These are phyloP conservation scores for Coccomyxa sp. DNA, from an alignment of 139 green algal genomes.

Conservation along the genomic window DNA sequence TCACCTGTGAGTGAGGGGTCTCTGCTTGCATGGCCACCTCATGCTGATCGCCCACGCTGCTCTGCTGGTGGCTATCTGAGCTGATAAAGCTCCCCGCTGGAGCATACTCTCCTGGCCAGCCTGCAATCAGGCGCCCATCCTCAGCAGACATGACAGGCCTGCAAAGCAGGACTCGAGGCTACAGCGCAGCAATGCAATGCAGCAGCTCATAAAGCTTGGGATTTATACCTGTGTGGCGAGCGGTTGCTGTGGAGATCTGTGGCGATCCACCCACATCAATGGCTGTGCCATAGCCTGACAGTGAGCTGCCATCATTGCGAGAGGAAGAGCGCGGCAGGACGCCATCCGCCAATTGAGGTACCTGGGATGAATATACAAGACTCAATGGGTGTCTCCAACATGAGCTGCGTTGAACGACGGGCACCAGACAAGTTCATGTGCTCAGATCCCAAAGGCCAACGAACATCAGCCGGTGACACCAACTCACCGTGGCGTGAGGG, in stretches of 20 bases:
- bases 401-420: no score
- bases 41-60: background rate
- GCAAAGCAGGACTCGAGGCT: no score
- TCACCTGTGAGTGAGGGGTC: background rate
- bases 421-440: no score
- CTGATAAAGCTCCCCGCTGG: background rate
- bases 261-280: background rate
- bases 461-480: no score
- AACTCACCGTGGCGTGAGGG: background rate
- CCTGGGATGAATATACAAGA: no score
- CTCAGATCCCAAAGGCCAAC: no score
- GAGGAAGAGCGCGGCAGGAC: no score
- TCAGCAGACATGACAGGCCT: background rate
- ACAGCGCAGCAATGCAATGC: background rate
- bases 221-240: background rate
- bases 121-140: background rate
- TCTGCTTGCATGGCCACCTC: background rate
- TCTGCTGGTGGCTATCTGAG: background rate
- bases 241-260: background rate
- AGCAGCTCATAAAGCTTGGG: background rate
- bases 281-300: no score
- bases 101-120: no score
- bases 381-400: no score
- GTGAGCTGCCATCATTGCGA: no score
- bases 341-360: no score